Percentiles rank a stretch among this genome's conserved stretches.
Conservation (phyloP, 176 grass and related monocot genomes). For the Aegilops tauschii region DNA sequence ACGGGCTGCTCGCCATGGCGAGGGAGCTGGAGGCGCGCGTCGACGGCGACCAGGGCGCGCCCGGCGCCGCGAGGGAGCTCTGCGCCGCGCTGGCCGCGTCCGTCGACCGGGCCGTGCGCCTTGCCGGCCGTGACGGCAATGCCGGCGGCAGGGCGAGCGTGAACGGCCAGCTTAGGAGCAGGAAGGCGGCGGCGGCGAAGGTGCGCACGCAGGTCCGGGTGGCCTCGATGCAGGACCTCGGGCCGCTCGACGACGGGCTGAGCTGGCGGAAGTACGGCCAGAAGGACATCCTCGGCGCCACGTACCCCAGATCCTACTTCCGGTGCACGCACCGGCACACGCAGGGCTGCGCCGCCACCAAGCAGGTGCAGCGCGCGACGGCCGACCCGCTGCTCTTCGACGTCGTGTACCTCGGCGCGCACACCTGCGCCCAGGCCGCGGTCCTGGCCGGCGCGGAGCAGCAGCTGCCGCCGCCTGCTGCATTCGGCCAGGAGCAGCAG, state of each 20-base stretch:
- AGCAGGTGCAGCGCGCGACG: slow-evolving; percentile 84
- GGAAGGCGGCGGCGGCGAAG: slow-evolving; percentile 48
- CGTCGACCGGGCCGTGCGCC: slow-evolving; percentile 54
- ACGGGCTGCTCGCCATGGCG: slow-evolving; percentile 44
- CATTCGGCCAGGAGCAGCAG: neutral
- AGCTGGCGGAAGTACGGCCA: slow-evolving; percentile 98
- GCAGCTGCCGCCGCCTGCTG: neutral
- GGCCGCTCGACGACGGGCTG: slow-evolving; percentile 56
- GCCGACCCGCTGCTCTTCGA: slow-evolving; percentile 62
- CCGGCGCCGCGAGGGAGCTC: slow-evolving; percentile 11
- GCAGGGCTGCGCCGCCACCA: slow-evolving; percentile 61
- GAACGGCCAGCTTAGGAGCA: neutral
- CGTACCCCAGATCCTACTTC: slow-evolving; percentile 89
- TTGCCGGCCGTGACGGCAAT: slow-evolving; percentile 33
- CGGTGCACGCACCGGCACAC: slow-evolving; percentile 77
- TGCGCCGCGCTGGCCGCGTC: slow-evolving; percentile 45
- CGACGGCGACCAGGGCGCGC: neutral
- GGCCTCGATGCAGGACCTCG: slow-evolving; percentile 35
- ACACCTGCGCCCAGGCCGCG: slow-evolving; percentile 50
- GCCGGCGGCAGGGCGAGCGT: neutral
- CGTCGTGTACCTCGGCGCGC: slow-evolving; percentile 65
- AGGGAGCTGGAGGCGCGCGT: slow-evolving; percentile 56
- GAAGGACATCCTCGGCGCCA: slow-evolving; percentile 92
- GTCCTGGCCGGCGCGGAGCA: neutral
- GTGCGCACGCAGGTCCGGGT: slow-evolving; percentile 50